Evolutionary conservation across 805 yeast genomes (phyloP).

Genomic region (Saccharomycopsis fibuligera): DNA sequence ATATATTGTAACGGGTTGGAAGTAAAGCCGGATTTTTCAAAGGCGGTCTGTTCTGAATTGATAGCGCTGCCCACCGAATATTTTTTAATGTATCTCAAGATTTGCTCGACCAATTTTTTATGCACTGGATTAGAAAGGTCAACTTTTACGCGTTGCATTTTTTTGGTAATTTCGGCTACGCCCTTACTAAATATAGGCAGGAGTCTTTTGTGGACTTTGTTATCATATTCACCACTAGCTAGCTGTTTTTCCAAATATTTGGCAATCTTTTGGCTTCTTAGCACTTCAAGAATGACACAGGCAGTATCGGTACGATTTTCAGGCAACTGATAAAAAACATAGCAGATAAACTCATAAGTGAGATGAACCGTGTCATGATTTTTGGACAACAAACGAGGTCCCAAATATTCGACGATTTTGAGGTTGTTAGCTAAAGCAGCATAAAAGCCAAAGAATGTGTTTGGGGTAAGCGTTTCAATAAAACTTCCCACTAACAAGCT

Average conservation of each 20-base stretch:
- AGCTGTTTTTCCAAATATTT: background rate
- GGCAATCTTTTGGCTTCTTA: constrained; percentile 2
- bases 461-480: background rate
- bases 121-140: constrained; percentile 6
- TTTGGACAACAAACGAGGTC: background rate
- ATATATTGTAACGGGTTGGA: constrained; percentile 38
- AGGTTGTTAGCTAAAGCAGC: constrained; percentile 9
- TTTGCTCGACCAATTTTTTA: constrained; percentile 11
- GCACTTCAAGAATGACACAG: background rate
- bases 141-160: background rate
- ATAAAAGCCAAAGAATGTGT: constrained; percentile 21
- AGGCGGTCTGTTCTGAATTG: constrained; percentile 20
- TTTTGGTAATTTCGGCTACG: background rate
- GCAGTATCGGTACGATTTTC: too few species aligned
- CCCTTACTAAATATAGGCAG: background rate
- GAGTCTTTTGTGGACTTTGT: too few species aligned
- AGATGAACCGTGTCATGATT: background rate
- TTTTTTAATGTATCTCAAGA: constrained; percentile 4
- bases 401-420: constrained; percentile 12
- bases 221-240: background rate
- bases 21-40: constrained; percentile 41
- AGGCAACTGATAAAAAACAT: background rate
- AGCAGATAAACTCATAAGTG: constrained; percentile 7
- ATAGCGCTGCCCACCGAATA: background rate
- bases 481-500: constrained; percentile 24